These are phyloP conservation scores for Nannochloropsis salina DNA, from an alignment of 108 stramenopile species.

Conservation along the genomic window DNA sequence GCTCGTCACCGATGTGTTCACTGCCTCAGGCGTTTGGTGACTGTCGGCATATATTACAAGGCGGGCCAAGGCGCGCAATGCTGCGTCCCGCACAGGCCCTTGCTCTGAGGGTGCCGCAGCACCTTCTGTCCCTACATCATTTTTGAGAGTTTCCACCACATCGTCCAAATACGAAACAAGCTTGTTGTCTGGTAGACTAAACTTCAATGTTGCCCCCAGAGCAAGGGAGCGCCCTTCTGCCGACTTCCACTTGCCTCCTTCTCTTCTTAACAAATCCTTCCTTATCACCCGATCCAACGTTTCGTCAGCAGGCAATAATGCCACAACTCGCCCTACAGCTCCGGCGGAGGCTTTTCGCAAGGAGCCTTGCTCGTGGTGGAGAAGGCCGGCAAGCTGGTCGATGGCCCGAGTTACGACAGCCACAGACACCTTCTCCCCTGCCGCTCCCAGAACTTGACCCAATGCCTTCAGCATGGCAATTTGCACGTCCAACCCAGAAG, in stretches of 20 bases:
- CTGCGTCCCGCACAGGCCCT: neutral
- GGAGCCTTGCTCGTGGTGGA: neutral
- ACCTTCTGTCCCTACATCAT: neutral
- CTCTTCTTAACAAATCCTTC: neutral
- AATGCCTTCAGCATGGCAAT: constrained; percentile 38
- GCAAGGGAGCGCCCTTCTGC: neutral
- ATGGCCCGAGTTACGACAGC: neutral
- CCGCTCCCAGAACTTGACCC: constrained; percentile 28
- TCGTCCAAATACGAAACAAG: neutral
- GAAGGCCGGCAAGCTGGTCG: constrained; percentile 18
- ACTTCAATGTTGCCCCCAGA: neutral
- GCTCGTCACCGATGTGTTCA: neutral
- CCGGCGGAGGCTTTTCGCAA: constrained; percentile 20
- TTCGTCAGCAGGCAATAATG: neutral
- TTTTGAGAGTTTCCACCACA: neutral
- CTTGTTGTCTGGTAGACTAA: neutral
- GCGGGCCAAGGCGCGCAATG: neutral
- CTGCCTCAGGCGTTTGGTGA: neutral
- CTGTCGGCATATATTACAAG: neutral
- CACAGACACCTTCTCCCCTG: constrained; percentile 31
- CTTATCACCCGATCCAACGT: neutral
- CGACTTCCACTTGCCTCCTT: neutral
- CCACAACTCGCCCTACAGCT: constrained; percentile 19
- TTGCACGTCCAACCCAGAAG: neutral
- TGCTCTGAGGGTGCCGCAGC: neutral